Evolutionary conservation across 2,329 filamentous ascomycete genomes (phyloP), one percentile per base, ranked within the genome.

Genomic region (Sporothrix pseudoabietina): DNA sequence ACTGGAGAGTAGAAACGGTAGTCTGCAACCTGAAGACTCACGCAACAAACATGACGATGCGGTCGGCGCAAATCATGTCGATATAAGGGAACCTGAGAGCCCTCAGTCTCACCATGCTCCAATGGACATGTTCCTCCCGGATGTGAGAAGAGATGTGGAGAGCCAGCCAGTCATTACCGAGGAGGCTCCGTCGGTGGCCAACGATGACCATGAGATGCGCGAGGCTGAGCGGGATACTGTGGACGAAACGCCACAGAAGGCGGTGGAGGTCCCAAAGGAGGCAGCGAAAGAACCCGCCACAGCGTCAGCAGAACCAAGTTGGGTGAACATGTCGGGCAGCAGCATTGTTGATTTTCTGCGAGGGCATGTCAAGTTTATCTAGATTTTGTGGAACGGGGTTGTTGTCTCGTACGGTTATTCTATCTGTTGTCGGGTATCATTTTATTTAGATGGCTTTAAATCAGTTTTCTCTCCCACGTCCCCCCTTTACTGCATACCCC

Each of bases 281-380:
- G 0, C 26, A 6, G 26, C 35, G 2, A 22, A 54, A 32, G 55
- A 61, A 14, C 14, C 16, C 2, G 8, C 9, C 1, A 39, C 41
- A 3, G 69, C 71, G 26, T n/a, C 61, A 2, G 30, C 57, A 10
- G 78, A 78, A 66, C 78, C 78, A 4, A 70, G 65, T 14, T 79
- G 78, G 78, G 76, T 79, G 2, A 59, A 71, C 4, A 71, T 74
- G 1, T 77, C 78, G 49, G 76, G 79, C 30, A 73, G 73, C 4
- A 77, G 76, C 8, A 59, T 80, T 66, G 75, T 79, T 47, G 76
- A 80, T 52, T 76, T 79, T 55, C 73, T 80, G 16, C 76, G 78
- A 1, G 76, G 76, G 1, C 73, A 75, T 71, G 76, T 77, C 19
- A 74, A 73, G n/a, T 77, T 77, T 75, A 73, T 77, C 9, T 77